Evolutionary conservation across 1,139 yeast species (phyloP).

Genomic region (Geotrichum cucujoidarum): DNA sequence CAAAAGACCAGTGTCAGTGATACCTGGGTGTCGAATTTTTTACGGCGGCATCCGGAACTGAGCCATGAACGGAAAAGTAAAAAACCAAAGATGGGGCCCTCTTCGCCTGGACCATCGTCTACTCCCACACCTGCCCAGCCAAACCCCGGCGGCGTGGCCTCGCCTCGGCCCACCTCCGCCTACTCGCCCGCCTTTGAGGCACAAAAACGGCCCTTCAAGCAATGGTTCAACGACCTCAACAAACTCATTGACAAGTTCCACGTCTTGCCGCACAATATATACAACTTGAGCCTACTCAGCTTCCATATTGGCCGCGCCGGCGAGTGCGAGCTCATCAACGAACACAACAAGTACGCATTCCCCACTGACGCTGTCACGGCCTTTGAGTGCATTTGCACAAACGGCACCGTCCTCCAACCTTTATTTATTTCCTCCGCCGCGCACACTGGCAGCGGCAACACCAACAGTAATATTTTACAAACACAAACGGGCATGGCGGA

Average conservation of each 20-base stretch:
- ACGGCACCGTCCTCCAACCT: neutral
- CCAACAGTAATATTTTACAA: neutral
- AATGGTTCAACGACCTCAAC: conserved; percentile 8
- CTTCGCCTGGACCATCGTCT: neutral
- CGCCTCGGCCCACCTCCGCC: neutral
- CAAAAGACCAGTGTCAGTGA: conserved; percentile 7
- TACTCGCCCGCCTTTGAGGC: neutral
- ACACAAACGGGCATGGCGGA: neutral
- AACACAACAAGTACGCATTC: neutral
- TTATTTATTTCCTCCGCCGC: neutral
- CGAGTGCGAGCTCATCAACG: neutral
- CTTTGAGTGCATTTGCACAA: conserved; percentile 6
- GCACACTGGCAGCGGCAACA: neutral
- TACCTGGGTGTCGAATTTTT: conserved; percentile 13
- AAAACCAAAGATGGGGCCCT: neutral
- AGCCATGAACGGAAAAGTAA: conserved; percentile 4
- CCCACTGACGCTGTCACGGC: neutral
- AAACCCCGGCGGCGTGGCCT: neutral
- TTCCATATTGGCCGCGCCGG: neutral
- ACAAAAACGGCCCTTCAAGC: neutral
- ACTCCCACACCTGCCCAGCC: neutral
- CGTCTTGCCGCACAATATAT: conserved; percentile 2
- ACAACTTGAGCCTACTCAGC: neutral
- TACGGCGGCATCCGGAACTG: conserved; percentile 10
- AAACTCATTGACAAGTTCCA: conserved; percentile 1